Evolutionary conservation across 2,329 filamentous ascomycete species (phyloP).

Genomic region (Sclerotinia nivalis): DNA sequence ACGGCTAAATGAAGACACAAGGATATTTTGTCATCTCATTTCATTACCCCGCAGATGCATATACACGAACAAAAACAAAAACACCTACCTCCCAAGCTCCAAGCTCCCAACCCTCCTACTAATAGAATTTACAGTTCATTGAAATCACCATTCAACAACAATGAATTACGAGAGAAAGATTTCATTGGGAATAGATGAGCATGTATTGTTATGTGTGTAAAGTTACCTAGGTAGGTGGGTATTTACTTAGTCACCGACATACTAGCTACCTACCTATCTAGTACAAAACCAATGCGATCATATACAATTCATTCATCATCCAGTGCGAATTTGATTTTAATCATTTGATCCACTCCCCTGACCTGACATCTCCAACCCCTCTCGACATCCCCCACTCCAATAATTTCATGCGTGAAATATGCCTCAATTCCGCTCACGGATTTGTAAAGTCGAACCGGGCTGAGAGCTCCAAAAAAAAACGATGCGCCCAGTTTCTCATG

Average conservation of each 20-base stretch:
- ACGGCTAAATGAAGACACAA: neutral
- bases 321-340: neutral
- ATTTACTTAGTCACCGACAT: too few species aligned
- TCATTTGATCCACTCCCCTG: neutral
- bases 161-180: neutral
- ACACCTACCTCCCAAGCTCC: neutral
- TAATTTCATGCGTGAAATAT: constrained; percentile 7
- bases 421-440: neutral
- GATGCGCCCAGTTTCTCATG: neutral
- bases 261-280: neutral
- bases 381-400: neutral
- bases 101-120: too few species aligned
- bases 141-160: neutral
- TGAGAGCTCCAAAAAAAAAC: neutral
- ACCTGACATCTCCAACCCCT: neutral
- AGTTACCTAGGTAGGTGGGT: too few species aligned
- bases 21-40: neutral
- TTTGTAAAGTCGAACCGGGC: neutral
- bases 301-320: constrained; percentile 4
- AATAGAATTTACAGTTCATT: too few species aligned
- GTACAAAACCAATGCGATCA: neutral
- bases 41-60: neutral
- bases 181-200: neutral
- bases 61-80: neutral
- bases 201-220: neutral